Base-by-base conservation (phyloP, 768 basidiomycete species). In the Mycena chlorophos region DNA sequence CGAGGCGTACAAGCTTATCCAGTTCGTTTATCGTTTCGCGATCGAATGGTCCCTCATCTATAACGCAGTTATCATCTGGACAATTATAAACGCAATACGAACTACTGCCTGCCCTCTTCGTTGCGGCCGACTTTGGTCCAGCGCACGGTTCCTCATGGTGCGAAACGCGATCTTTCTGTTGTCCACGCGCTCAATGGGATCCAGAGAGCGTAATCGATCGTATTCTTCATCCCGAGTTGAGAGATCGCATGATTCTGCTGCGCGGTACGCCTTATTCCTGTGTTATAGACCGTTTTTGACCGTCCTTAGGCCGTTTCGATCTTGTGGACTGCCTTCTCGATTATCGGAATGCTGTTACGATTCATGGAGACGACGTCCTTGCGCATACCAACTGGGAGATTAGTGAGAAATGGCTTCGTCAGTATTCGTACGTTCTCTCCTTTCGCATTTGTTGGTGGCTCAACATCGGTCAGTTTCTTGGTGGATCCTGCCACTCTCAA, bases 341-440 rank as follows among this genome's bases (percentile, higher is more conserved):
- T 57, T 87, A 91, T 59, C 77, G 88, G 28, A 74, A 69, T 23
- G 81, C 83, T 3, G 78, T 91, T 13, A 87, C 81, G 2, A 80
- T 95, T 40, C 94, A 97, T 56, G 93, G 92, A 13, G 91, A 96
- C 61, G 94, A 98, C 64, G 89, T 94, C 20, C 77, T 97, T n/a
- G 86, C 87, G 3, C 91, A 96, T 63, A 75, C 73, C 39, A 94
- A 91, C 64, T 97, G 94, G 93, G 95, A 98, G 71, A 78, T 97
- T 37, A 77, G 80, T 16, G 93, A 94, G 65, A 76, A 78, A 50
- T 97, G 93, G 84, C 75, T 97, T 42, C 80, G 84, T 54, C 84
- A 89, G 71, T 95, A 90, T 61, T 85, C 86, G 94, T 93, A 47
- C 39, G 84, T 16, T 48, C 28, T 51, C 17, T 29, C 19, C 31